Base-by-base conservation (phyloP, 2,329 filamentous ascomycete species). In the Epichloe amarillans region DNA sequence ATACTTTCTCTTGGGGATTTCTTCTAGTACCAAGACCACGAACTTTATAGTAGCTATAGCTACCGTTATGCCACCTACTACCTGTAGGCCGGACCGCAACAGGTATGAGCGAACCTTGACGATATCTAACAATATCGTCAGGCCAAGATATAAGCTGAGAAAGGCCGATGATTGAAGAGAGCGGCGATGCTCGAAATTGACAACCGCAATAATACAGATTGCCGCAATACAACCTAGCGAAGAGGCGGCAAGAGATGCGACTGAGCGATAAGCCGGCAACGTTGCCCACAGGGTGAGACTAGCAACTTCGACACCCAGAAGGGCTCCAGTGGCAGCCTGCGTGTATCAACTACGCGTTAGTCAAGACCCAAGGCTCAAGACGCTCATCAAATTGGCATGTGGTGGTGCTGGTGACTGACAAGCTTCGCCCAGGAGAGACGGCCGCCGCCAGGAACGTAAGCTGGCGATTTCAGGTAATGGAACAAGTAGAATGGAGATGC, bases 91-190 rank as follows among this genome's bases (percentile, higher is more conserved):
- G 6, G 41, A n/a, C 10, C 55, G 39, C 5, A 52, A 47, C 35
- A 43, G 30, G 53, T 54, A 30, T 57, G 53, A 35, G 70, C 72
- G 62, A 0, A 61, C 58, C 50, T 68, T 67, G 0, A 66, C 60
- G 4, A 62, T 54, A 39, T 74, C 72, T 10, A 73, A 60, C 2
- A 74, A 56, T 1, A 69, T 51, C 8, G 66, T 66, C 19, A 70
- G 42, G 38, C 67, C 58, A 14, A 74, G 56, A 50, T 68, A 74
- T 17, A 58, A 54, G 19, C 59, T 65, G 10, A 75, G 56, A 1
- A 73, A 51, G 1, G 68, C 58, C 0, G 71, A 74, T 0, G 71
- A 71, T 2, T 69, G 61, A 0, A 62, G 59, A 7, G 66, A 62
- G 33, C 55, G 67, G 57, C 54, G 55, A 52, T 70, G 67, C 50